A percentile compares a stretch with the other conserved stretches of the same genome.
Evolutionary conservation across 2,329 filamentous ascomycete genomes (phyloP).

Genomic region (Ophiosphaerella herpotricha): DNA sequence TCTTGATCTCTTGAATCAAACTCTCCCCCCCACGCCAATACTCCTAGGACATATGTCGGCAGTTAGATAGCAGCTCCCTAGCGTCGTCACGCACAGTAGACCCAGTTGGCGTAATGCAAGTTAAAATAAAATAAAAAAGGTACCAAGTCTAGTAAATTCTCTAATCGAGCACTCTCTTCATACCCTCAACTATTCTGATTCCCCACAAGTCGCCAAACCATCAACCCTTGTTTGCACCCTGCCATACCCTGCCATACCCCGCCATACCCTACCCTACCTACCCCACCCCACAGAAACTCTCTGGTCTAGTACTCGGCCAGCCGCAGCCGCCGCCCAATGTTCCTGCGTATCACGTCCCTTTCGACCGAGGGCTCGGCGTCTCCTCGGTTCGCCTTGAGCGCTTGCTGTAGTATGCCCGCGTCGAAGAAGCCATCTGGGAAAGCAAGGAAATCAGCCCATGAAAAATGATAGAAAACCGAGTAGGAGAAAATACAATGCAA

Average conservation of each 20-base stretch:
- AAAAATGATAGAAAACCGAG: constrained; percentile 5
- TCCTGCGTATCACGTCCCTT: constrained; percentile 65
- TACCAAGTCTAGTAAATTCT: no score
- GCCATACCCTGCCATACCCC: not conserved
- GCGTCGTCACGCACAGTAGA: no score
- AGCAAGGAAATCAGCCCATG: constrained; percentile 39
- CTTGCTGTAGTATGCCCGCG: constrained; percentile 89
- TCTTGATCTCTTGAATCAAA: no score
- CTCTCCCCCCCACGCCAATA: no score
- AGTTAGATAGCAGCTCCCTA: no score
- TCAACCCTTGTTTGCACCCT: no score
- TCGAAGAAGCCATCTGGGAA: constrained; percentile 91
- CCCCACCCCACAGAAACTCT: not conserved
- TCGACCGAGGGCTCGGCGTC: constrained; percentile 60
- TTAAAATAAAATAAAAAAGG: no score
- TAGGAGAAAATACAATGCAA: constrained; percentile 1
- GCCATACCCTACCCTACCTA: not conserved
- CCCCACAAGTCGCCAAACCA: no score
- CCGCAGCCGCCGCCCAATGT: constrained; percentile 75
- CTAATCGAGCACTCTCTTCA: no score
- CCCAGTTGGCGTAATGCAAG: no score
- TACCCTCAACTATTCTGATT: no score
- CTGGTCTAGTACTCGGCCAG: constrained; percentile 66
- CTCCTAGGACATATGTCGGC: no score
- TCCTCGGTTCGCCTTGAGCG: constrained; percentile 69